These are phyloP conservation scores for Termitomyces sp. DNA, from an alignment of 768 basidiomycete species.

Conservation along the genomic window DNA sequence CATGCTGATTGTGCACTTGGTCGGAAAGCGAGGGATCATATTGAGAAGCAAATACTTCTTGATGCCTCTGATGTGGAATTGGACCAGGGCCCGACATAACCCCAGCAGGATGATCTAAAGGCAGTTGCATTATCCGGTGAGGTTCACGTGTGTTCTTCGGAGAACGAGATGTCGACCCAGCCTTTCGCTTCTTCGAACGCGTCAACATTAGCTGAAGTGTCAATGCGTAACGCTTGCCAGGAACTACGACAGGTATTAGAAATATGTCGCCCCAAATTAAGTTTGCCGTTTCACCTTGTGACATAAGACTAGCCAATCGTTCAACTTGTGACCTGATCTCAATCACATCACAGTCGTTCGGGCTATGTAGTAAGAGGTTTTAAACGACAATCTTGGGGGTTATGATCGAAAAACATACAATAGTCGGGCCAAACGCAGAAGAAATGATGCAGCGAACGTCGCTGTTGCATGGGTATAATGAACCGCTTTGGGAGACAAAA, in stretches of 20 bases:
- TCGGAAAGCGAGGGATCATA: conserved; percentile 41
- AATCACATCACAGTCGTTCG: conserved; percentile 72
- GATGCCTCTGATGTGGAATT: conserved; percentile 30
- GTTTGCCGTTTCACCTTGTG: conserved; percentile 53
- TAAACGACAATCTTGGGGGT: neutral
- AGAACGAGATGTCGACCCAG: conserved; percentile 52
- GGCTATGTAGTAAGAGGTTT: conserved; percentile 38
- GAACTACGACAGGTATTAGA: conserved; percentile 44
- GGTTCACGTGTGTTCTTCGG: conserved; percentile 53
- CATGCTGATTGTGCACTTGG: conserved; percentile 21
- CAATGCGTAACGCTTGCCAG: conserved; percentile 88
- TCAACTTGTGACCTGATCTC: conserved; percentile 77
- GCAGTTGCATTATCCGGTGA: conserved; percentile 42
- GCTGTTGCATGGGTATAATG: conserved; percentile 90
- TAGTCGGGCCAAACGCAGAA: conserved; percentile 78
- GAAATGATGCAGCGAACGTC: conserved; percentile 88
- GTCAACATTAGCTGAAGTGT: conserved; percentile 89
- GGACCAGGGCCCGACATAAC: conserved; percentile 19
- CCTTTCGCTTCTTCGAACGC: conserved; percentile 57
- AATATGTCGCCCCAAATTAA: neutral
- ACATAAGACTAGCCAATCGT: conserved; percentile 67
- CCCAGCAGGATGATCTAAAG: conserved; percentile 34
- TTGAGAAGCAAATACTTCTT: conserved; percentile 51
- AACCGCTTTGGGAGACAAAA: conserved; percentile 48
- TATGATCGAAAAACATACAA: conserved; percentile 50